phyloP scores from a whole-genome alignment of 768 basidiomycete species.

The Pulveroboletus sp. region DNA sequence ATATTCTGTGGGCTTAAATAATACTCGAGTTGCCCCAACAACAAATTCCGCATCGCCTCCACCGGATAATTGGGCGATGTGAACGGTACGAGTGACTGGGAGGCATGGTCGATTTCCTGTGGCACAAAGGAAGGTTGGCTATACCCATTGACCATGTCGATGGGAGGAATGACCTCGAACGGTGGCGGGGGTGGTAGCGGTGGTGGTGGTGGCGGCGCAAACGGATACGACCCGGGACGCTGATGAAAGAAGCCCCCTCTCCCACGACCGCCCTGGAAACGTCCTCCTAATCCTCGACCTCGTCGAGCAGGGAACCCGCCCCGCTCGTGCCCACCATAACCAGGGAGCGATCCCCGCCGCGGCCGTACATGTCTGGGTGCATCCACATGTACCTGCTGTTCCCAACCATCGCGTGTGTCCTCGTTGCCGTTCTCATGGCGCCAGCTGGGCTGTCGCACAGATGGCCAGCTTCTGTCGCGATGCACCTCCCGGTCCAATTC shows the following conservation, averaged over 20 bases:
- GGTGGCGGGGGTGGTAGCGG: constrained; percentile 11
- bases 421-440: constrained; percentile 26
- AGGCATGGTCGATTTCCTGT: constrained; percentile 28
- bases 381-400: constrained; percentile 18
- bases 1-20: constrained; percentile 91
- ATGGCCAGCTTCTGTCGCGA: constrained; percentile 18
- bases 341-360: constrained; percentile 33
- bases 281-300: constrained; percentile 38
- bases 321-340: constrained; percentile 32
- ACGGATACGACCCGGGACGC: constrained; percentile 30
- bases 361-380: constrained; percentile 22
- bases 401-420: constrained; percentile 22
- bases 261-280: constrained; percentile 35
- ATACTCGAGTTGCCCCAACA: constrained; percentile 87
- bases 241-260: constrained; percentile 33
- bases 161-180: constrained; percentile 30
- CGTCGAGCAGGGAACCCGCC: constrained; percentile 30
- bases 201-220: constrained; percentile 21
- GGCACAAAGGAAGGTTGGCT: constrained; percentile 31
- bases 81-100: constrained; percentile 37
- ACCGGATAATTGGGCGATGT: constrained; percentile 52
- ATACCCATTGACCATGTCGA: constrained; percentile 27
- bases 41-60: constrained; percentile 62
- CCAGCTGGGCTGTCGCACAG: constrained; percentile 19
- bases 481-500: constrained; percentile 12